Conservation (phyloP, 306 rosid genomes). For the Glycine soja region DNA sequence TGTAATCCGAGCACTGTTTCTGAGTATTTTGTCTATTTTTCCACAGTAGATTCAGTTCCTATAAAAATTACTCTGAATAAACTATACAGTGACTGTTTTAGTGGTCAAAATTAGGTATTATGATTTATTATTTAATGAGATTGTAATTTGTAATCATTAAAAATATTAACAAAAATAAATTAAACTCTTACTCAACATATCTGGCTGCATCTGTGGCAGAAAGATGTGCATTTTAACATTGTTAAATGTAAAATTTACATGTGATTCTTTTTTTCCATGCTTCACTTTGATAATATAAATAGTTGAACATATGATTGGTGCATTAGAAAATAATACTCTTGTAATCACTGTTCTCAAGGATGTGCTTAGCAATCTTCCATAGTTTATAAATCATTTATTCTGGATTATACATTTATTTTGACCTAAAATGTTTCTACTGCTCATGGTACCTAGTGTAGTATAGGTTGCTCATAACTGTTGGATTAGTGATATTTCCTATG, state of each 20-base stretch:
- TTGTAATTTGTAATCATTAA: background rate
- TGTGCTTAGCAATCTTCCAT: background rate
- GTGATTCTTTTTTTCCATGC: background rate
- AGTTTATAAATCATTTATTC: conserved; percentile 5
- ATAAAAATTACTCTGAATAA: background rate
- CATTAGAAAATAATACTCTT: background rate
- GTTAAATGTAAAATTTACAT: background rate
- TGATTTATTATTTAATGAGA: background rate
- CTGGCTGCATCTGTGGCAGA: background rate
- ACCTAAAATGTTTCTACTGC: background rate
- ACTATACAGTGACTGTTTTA: background rate
- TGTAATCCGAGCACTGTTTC: background rate
- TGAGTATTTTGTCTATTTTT: background rate
- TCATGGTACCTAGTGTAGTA: background rate
- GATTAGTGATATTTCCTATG: background rate
- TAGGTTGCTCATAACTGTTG: background rate
- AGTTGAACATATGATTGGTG: conserved; percentile 8
- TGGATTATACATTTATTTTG: background rate
- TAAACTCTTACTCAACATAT: background rate
- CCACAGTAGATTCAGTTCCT: background rate
- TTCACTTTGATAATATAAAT: background rate
- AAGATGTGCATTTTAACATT: background rate
- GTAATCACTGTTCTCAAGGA: conserved; percentile 6
- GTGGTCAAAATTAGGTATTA: background rate
- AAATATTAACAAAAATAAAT: background rate